Percentiles rank a stretch among this genome's conserved stretches.
These are phyloP conservation scores for Coix lacrymajobi DNA, from an alignment of 176 grass and related monocot genomes.

Conservation along the genomic window DNA sequence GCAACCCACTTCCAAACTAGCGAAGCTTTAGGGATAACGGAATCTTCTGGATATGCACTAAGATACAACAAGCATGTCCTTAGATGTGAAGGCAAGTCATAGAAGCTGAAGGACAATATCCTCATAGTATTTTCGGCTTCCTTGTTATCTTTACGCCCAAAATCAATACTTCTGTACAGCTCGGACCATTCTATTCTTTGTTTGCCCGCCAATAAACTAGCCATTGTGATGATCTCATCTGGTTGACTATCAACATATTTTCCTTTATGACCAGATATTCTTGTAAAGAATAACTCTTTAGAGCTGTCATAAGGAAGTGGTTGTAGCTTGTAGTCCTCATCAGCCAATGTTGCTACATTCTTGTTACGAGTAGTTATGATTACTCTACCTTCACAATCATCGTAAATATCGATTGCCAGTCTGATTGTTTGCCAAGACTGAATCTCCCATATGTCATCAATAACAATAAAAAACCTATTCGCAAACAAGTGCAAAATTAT, in stretches of 20 bases:
- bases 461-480: background rate
- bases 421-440: background rate
- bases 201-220: background rate
- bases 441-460: background rate
- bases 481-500: no score
- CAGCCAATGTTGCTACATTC: background rate
- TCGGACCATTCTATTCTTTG: background rate
- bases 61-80: background rate
- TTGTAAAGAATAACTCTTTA: background rate
- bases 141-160: background rate
- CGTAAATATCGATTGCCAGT: background rate
- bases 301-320: background rate
- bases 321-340: background rate
- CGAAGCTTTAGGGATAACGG: background rate
- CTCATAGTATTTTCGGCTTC: background rate
- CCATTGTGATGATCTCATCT: background rate
- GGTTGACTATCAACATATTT: background rate
- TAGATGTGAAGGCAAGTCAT: background rate
- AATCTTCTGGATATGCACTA: background rate
- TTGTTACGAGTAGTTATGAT: background rate
- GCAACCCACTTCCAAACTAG: background rate
- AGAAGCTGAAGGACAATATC: background rate
- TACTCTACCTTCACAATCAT: background rate
- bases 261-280: background rate
- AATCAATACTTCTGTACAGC: background rate